These are phyloP conservation scores for Phylloporus scabripes DNA, from an alignment of 768 basidiomycete species.

Conservation along the genomic window DNA sequence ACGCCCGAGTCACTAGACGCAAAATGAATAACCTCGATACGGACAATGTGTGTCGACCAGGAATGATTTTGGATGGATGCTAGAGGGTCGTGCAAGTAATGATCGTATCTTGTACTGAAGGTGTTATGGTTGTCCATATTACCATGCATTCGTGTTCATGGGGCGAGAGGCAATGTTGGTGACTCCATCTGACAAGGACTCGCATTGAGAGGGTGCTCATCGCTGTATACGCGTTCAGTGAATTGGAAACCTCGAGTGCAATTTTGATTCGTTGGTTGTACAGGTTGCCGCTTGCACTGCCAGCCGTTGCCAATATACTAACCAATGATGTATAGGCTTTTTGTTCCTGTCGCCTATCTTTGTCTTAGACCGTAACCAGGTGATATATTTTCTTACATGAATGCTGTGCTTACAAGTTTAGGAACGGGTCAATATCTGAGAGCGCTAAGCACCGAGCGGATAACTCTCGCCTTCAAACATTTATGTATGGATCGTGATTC, in stretches of 20 bases:
- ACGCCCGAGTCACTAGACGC: not conserved
- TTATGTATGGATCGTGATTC: too few species aligned
- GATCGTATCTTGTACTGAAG: too few species aligned
- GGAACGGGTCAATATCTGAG: not conserved
- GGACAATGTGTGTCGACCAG: too few species aligned
- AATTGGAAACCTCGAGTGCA: not conserved
- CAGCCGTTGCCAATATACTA: not conserved
- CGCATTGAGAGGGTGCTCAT: not conserved
- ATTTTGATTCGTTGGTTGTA: not conserved
- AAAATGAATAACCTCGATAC: not conserved
- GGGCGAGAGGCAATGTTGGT: not conserved
- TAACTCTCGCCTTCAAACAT: too few species aligned
- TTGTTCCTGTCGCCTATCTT: not conserved
- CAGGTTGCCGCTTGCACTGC: not conserved
- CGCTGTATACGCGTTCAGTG: not conserved
- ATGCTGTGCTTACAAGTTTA: not conserved
- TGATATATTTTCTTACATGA: not conserved
- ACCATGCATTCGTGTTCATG: not conserved
- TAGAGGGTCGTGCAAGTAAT: too few species aligned
- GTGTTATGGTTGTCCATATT: too few species aligned
- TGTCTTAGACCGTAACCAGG: not conserved
- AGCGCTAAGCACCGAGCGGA: too few species aligned
- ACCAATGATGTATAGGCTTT: not conserved
- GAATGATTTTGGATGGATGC: too few species aligned
- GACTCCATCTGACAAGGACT: not conserved